Conservation (phyloP, 805 yeast genomes). For the Kazachstania psychrophila region DNA sequence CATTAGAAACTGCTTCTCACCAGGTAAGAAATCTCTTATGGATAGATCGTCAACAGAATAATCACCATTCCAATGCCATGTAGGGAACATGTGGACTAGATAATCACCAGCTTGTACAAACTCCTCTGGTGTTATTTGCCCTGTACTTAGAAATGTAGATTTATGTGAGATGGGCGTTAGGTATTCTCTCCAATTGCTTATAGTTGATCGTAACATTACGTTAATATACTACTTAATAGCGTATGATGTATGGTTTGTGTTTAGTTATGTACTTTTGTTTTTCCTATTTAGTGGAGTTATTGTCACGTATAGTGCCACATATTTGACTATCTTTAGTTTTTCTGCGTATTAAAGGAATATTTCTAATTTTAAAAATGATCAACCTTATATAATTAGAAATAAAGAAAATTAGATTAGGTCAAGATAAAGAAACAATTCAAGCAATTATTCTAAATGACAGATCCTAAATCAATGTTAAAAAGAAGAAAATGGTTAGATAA, state of each 20-base stretch:
- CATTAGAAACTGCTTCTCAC: conserved; percentile 76
- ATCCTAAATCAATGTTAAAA: conserved; percentile 4
- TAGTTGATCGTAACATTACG: conserved; percentile 57
- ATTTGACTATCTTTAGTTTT: no score
- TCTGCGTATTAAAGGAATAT: no score
- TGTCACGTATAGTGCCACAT: no score
- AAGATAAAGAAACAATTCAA: no score
- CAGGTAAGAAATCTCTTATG: conserved; percentile 58
- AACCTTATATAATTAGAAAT: no score
- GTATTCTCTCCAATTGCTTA: conserved; percentile 82
- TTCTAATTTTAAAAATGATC: no score
- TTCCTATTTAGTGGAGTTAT: no score
- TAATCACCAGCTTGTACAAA: conserved; percentile 93
- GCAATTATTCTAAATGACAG: no score
- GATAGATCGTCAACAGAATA: conserved; percentile 36
- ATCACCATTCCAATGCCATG: conserved; percentile 78
- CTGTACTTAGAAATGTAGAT: conserved; percentile 80
- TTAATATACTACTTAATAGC: no score
- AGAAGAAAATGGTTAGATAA: conserved; percentile 4
- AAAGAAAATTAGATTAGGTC: no score
- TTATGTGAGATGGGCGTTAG: conserved; percentile 80
- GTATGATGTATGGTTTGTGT: no score
- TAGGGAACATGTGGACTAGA: conserved; percentile 82
- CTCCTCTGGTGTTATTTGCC: conserved; percentile 93
- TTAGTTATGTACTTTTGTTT: no score